Base-by-base conservation (phyloP, 2,329 filamentous ascomycete species). In the Ilyonectria robusta region DNA sequence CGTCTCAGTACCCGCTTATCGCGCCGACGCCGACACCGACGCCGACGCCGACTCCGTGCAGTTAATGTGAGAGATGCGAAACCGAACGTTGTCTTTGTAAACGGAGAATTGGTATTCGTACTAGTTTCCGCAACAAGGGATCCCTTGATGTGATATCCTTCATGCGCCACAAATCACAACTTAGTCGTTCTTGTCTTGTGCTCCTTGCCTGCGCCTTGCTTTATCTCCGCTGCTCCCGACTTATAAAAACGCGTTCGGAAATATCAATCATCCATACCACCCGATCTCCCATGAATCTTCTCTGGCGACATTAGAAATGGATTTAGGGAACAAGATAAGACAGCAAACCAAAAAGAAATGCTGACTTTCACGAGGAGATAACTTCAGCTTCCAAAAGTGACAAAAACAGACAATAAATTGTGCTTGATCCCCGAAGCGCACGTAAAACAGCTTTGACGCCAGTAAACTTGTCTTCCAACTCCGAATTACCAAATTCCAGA, bases 401-500 rank as follows among this genome's bases (percentile, higher is more conserved):
- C 60, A 66, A 61, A 56, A 64, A 59, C 54, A 70, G 64, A 68
- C 67, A 65, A 62, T 63, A 65, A 60, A 65, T 60, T 67, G 67
- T 71, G 69, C 68, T 51, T 64, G 26, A 64, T 76, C 67, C 62
- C 62, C 59, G 62, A 63, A 65, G 67, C 68, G 65, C 66, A 61
- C 63, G 59, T 66, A 66, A 66, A 70, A 65, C 64, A 69, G 67
- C 60, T 71, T 46, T 67, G 72, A 75, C 76, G 76, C 76, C 74
- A 65, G 70, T 63, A 68, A 70, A 70, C 58, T 72, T 72, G 66
- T 78, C 75, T 76, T 73, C 72, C 73, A 78, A 78, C 76, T 78
- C 76, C 76, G 64, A 67, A 68, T 71, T 73, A 64, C 73, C 71
- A 73, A 65, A 76, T 73, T 70, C 70, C 73, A 70, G 59, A 67